Conservation (phyloP, 306 rosid genomes). For the Crotalaria pallida region DNA sequence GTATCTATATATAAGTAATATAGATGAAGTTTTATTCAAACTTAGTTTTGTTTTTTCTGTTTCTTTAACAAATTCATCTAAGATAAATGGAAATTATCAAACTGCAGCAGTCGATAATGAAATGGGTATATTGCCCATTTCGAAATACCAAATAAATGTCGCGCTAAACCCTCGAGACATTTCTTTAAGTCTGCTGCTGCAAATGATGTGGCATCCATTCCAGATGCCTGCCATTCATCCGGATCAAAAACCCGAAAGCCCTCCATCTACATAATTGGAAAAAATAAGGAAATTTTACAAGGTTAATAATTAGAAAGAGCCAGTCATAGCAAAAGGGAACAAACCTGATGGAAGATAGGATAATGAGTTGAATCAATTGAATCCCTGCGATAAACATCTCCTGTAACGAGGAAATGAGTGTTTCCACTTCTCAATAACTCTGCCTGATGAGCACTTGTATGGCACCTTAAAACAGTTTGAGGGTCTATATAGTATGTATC, state of each 20-base stretch:
- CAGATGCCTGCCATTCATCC: constrained; percentile 71
- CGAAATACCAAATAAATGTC: constrained; percentile 79
- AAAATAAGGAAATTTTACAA: constrained; percentile 12
- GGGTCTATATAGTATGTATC: constrained; percentile 85
- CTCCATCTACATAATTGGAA: constrained; percentile 68
- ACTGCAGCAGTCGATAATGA: constrained; percentile 17
- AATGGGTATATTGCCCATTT: background rate
- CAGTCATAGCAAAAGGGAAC: background rate
- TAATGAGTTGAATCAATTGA: constrained; percentile 98
- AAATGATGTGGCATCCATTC: constrained; percentile 71
- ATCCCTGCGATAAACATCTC: constrained; percentile 97
- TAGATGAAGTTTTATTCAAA: constrained; percentile 9
- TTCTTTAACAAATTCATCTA: constrained; percentile 8
- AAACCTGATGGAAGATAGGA: constrained; percentile 95
- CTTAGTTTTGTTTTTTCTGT: background rate
- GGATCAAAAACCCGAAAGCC: constrained; percentile 85
- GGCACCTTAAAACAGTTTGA: constrained; percentile 87
- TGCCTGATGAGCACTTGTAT: constrained; percentile 98
- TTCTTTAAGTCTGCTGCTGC: constrained; percentile 81
- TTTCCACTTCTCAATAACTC: constrained; percentile 72
- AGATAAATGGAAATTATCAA: background rate
- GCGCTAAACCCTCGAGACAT: constrained; percentile 95
- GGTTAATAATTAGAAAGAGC: constrained; percentile 12
- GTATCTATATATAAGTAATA: background rate
- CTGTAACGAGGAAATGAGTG: constrained; percentile 93